phyloP scores from a whole-genome alignment of 2,329 filamentous ascomycete species.

The Fusarium chaquense region DNA sequence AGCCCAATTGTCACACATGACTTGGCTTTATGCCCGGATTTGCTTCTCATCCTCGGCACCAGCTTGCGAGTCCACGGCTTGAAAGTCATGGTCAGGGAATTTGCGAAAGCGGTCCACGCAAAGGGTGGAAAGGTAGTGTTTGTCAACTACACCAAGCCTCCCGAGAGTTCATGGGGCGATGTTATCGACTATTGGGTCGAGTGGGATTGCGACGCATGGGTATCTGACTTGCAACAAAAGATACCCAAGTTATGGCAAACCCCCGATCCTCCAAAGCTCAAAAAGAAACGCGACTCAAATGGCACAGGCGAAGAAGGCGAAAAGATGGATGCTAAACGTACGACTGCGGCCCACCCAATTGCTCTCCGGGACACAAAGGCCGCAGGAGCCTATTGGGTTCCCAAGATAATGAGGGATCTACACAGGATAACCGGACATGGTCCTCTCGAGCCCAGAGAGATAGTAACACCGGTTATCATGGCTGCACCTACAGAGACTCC shows the following conservation, averaged over 20 bases:
- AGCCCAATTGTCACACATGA: constrained; percentile 77
- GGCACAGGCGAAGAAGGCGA: constrained; percentile 41
- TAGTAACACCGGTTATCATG: constrained; percentile 28
- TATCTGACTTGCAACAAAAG: constrained; percentile 69
- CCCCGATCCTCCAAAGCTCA: constrained; percentile 59
- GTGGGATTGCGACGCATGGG: constrained; percentile 82
- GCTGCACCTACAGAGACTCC: constrained; percentile 6
- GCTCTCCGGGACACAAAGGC: constrained; percentile 61
- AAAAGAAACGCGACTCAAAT: constrained; percentile 53
- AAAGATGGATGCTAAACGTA: constrained; percentile 50
- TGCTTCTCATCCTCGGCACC: constrained; percentile 77
- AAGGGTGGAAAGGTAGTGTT: constrained; percentile 77
- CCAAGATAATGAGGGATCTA: constrained; percentile 58
- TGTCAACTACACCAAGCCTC: constrained; percentile 78
- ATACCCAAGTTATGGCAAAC: constrained; percentile 71
- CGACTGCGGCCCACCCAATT: constrained; percentile 55
- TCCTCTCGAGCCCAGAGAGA: constrained; percentile 32
- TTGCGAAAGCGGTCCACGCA: constrained; percentile 77
- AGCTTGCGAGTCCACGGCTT: constrained; percentile 78
- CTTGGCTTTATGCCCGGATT: constrained; percentile 71
- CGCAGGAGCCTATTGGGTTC: constrained; percentile 59
- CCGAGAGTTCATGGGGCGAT: constrained; percentile 79
- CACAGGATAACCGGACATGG: constrained; percentile 52
- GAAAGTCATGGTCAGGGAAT: constrained; percentile 77
- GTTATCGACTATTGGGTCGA: constrained; percentile 80